Evolutionary conservation across 352 stramenopile genomes (phyloP), one percentile per base, ranked within the genome.

Genomic region (Nannochloropsis limnetica): DNA sequence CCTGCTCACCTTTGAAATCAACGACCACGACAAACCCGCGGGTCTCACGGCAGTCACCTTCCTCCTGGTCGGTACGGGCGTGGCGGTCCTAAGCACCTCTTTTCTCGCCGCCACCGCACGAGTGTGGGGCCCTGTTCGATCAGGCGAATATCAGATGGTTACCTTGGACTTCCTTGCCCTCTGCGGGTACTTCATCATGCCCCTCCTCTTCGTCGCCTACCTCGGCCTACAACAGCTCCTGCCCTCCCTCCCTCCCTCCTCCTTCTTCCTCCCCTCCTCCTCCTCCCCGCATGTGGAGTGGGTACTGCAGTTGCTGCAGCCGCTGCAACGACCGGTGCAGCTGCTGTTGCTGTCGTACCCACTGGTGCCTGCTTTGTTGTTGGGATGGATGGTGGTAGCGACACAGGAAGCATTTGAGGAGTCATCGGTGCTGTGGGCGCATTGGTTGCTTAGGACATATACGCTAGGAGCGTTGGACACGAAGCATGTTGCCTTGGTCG

Each of bases 161-260:
- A 74, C 61, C 15, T 74, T 74, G 61, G 61, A 74, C 25, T 74
- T 74, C 25, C n/a, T 74, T 1, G 61, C 61, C 61, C 61, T 74
- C n/a, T 25, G n/a, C 61, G 61, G 9, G n/a, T 74, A 74, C 8
- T 74, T 74, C 11, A 29, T 29, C 61, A 25, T 74, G n/a, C 61
- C 61, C 25, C 61, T 74, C 25, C 61, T 74, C 20, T 74, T 23
- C 61, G 61, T 74, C 61, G 4, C 25, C n/a, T 23, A 74, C 61
- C 61, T 74, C 25, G 61, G 61, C 22, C 61, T 74, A 31, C 61
- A 74, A 20, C 61, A 74, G 61, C 61, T 74, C 25, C n/a, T 74
- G 61, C 61, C n/a, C 11, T 74, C 61, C 20, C 61, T 74, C 20
- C n/a, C 61, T 6, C 22, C 61, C 61, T 29, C 25, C n/a, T 15